Base-by-base conservation (phyloP, 2,329 filamentous ascomycete species). In the Orbilia brochopaga region DNA sequence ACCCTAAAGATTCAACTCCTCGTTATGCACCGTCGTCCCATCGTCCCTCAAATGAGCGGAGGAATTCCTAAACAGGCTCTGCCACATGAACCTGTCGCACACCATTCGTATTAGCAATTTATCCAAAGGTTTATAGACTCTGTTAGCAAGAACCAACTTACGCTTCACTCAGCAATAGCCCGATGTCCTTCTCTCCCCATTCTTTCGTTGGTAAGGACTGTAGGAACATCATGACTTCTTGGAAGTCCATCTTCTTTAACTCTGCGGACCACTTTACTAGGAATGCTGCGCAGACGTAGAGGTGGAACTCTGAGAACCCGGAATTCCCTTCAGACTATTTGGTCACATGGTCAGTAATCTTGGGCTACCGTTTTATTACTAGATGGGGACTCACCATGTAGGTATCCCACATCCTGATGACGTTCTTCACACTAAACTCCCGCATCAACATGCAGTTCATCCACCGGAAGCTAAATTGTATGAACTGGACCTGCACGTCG, bases 371-470 rank as follows among this genome's bases (percentile, higher is more conserved):
- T 15, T 17, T 27, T 46, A 21, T 24, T 51, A 30, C 23, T 63
- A 62, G 30, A 27, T 52, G 13, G 57, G 21, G 13, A 81, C 87
- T 79, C 83, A 97, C 93, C 82, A 99, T 86, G 81, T 99, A 99
- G 24, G 94, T 99, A 80, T 99, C 94, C 94, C 94, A 99, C 94
- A 99, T 99, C 76, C 94, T 85, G 74, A 99, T 96, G 0, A 92
- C 97, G 79, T 97, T 97, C 79, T 88, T 90, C 65, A 99, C 93
- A 78, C 90, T 96, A 75, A 99, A 90, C 81, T 99, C 94, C 74
- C 94, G 86, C 94, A 99, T 99, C 75, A 99, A 83, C 58, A 99
- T 85, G 79, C 94, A 99, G 78, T 99, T 99, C 94, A 99, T 99
- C 94, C 94, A 99, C 64, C 94, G 86, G 79, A 99, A 99, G 80